These are phyloP conservation scores for sunflower (Helianthus annuus) DNA, from an alignment of 129 eudicot genomes.

Conservation along the genomic window DNA sequence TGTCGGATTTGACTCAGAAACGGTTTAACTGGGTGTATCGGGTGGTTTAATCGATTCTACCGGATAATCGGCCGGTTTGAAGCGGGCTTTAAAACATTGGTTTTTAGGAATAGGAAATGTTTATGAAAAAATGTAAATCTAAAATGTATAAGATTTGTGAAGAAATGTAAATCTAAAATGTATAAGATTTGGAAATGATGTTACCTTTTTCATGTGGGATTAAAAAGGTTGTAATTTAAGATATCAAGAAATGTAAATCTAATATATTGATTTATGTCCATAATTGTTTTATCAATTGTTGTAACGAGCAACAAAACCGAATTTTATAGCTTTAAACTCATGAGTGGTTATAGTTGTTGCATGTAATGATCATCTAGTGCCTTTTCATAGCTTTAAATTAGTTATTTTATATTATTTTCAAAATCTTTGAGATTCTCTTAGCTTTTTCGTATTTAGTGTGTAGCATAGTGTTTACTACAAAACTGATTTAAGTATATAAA, in stretches of 20 bases:
- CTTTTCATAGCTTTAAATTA: conserved; percentile 11
- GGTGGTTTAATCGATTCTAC: too few relatives aligned
- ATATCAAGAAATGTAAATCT: background rate
- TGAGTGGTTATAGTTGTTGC: background rate
- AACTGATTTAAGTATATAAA: too few relatives aligned
- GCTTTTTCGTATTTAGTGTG: too few relatives aligned
- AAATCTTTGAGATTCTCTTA: background rate
- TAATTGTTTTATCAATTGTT: background rate
- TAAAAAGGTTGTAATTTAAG: background rate
- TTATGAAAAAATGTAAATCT: background rate
- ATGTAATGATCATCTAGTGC: background rate
- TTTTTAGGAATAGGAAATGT: background rate
- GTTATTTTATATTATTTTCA: background rate
- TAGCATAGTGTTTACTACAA: too few relatives aligned
- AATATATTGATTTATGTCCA: background rate
- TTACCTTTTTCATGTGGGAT: background rate
- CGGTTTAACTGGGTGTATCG: too few relatives aligned
- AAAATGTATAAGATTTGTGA: background rate
- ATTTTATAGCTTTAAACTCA: background rate
- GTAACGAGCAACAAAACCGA: too few relatives aligned
- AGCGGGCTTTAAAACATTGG: too few relatives aligned
- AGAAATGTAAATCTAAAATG: background rate
- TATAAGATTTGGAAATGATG: background rate
- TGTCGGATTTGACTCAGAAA: too few relatives aligned
- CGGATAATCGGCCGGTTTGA: too few relatives aligned